phyloP scores from a whole-genome alignment of 2,329 filamentous ascomycete species.

The Aciculosporium take region DNA sequence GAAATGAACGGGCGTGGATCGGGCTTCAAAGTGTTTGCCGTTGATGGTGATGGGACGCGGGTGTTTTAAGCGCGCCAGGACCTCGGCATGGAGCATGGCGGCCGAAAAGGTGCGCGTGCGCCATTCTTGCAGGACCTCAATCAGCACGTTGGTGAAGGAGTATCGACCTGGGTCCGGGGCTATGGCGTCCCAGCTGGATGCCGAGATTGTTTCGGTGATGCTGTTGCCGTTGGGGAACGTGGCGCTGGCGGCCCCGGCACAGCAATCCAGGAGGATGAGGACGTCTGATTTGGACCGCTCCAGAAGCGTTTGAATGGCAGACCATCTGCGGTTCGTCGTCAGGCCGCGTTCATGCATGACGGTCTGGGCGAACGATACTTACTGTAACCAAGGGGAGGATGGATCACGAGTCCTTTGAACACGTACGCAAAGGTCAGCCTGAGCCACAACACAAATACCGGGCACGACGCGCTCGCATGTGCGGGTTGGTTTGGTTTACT shows the following conservation, averaged over 20 bases:
- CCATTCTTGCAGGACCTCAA: slow-evolving; percentile 46
- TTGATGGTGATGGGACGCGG: slow-evolving; percentile 43
- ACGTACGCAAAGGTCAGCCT: not conserved
- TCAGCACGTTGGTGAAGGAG: slow-evolving; percentile 44
- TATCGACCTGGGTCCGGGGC: slow-evolving; percentile 44
- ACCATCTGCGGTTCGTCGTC: slow-evolving; percentile 32
- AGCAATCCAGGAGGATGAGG: slow-evolving; percentile 44
- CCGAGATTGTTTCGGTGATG: slow-evolving; percentile 48
- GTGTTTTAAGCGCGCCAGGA: slow-evolving; percentile 45
- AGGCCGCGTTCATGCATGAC: no score
- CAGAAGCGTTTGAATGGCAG: slow-evolving; percentile 43
- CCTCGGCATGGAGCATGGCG: slow-evolving; percentile 46
- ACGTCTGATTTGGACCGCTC: slow-evolving; percentile 44
- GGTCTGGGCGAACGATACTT: slow-evolving; percentile 16
- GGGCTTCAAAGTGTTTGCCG: slow-evolving; percentile 41
- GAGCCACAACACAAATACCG: no score
- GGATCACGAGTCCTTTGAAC: slow-evolving; percentile 36
- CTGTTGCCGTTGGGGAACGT: slow-evolving; percentile 43
- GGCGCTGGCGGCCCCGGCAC: slow-evolving; percentile 44
- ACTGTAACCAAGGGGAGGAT: slow-evolving; percentile 42
- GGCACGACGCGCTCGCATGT: no score
- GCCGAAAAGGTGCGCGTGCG: slow-evolving; percentile 39
- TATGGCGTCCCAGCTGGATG: slow-evolving; percentile 47
- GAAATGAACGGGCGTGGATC: slow-evolving; percentile 46
- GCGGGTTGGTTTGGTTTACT: no score